Percentiles rank a stretch among this genome's conserved stretches.
Evolutionary conservation across 2,329 filamentous ascomycete species (phyloP).

Genomic region (Tolypocladium sp.): DNA sequence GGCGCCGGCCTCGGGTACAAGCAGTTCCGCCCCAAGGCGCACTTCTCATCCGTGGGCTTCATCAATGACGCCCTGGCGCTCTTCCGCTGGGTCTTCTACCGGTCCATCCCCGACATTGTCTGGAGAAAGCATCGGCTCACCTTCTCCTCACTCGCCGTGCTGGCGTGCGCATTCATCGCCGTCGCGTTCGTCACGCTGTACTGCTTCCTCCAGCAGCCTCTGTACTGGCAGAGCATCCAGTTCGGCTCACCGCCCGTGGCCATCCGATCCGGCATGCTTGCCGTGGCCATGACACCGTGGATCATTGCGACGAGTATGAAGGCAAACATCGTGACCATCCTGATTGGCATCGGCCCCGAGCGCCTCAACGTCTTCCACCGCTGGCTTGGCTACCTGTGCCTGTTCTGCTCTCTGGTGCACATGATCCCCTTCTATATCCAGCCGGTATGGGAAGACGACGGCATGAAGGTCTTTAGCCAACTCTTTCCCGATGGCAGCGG

Average conservation of each 20-base stretch:
- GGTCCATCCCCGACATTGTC: constrained; percentile 67
- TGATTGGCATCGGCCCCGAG: constrained; percentile 89
- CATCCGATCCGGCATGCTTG: constrained; percentile 82
- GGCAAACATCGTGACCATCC: constrained; percentile 71
- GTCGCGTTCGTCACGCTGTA: constrained; percentile 69
- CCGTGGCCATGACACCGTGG: constrained; percentile 87
- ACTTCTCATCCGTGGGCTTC: constrained; percentile 63
- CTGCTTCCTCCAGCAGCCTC: constrained; percentile 76
- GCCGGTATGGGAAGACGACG: constrained; percentile 74
- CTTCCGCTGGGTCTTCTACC: constrained; percentile 82
- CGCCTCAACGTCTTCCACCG: constrained; percentile 87
- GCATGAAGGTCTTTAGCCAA: constrained; percentile 58
- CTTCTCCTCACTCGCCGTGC: constrained; percentile 71
- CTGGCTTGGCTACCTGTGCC: constrained; percentile 80
- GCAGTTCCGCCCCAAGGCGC: constrained; percentile 55
- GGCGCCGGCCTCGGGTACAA: constrained; percentile 47
- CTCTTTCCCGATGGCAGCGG: constrained; percentile 58
- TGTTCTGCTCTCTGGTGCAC: constrained; percentile 76
- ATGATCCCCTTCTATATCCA: constrained; percentile 84
- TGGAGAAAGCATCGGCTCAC: constrained; percentile 61
- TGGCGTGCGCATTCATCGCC: constrained; percentile 58
- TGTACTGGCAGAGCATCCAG: constrained; percentile 81
- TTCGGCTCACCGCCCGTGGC: constrained; percentile 84
- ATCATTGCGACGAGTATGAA: constrained; percentile 86
- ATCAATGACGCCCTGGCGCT: constrained; percentile 76